Conservation (phyloP, 768 basidiomycete species). For the Panaeolus cyanescens region DNA sequence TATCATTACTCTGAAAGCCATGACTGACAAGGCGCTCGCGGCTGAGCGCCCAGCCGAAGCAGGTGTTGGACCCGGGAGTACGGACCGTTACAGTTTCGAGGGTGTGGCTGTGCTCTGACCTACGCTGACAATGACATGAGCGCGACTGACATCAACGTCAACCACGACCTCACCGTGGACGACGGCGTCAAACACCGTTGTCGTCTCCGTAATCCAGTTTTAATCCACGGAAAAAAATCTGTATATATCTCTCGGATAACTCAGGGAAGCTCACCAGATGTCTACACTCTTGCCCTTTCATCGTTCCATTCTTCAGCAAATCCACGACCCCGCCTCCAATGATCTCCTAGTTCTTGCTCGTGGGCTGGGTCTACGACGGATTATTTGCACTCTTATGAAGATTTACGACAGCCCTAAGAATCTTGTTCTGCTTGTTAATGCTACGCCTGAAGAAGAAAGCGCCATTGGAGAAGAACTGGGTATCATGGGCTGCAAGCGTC, state of each 20-base stretch:
- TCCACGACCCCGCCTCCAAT: slow-evolving; percentile 73
- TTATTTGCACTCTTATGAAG: slow-evolving; percentile 87
- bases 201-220: neutral
- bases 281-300: slow-evolving; percentile 65
- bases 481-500: slow-evolving; percentile 87
- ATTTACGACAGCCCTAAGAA: slow-evolving; percentile 88
- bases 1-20: no score
- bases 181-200: neutral
- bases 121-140: neutral
- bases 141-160: no score
- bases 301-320: slow-evolving; percentile 62
- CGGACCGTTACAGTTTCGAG: no score
- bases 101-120: no score
- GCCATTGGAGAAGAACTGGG: slow-evolving; percentile 93
- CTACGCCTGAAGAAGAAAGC: slow-evolving; percentile 82
- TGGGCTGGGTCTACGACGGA: slow-evolving; percentile 83
- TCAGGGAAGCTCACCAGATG: slow-evolving; percentile 29
- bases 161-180: neutral
- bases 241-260: neutral
- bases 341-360: slow-evolving; percentile 83
- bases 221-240: no score
- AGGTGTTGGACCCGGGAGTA: no score
- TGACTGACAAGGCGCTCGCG: no score
- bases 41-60: no score
- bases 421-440: slow-evolving; percentile 84